These are phyloP conservation scores for Euphorbia pulcherrima DNA, from an alignment of 345 rosid genomes.

Conservation along the genomic window DNA sequence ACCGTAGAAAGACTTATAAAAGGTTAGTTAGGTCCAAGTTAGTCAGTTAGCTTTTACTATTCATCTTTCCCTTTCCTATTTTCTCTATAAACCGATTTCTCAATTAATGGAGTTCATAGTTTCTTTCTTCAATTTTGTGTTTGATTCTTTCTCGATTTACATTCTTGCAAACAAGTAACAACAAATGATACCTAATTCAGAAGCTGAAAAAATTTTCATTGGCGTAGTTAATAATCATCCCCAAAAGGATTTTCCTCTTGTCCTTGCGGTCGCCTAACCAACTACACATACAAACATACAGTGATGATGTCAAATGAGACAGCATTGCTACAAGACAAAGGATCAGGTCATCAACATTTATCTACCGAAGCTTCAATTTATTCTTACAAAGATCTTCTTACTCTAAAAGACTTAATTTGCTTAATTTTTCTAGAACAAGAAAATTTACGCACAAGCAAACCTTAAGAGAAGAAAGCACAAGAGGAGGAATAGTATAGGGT, in stretches of 20 bases:
- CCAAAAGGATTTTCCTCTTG: constrained; percentile 97
- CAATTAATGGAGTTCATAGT: too few species aligned
- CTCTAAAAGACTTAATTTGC: neutral
- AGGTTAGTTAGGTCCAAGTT: too few species aligned
- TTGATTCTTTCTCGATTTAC: too few species aligned
- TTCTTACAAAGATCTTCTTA: too few species aligned
- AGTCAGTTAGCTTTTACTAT: too few species aligned
- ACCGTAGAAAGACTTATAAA: too few species aligned
- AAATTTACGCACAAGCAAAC: constrained; percentile 39
- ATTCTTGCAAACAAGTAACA: neutral
- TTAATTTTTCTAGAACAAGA: neutral
- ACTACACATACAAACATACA: constrained; percentile 35
- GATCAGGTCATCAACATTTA: neutral
- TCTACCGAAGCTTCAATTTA: neutral
- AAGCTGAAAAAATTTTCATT: constrained; percentile 85
- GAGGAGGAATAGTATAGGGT: constrained; percentile 89
- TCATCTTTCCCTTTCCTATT: too few species aligned
- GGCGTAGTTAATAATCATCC: constrained; percentile 68
- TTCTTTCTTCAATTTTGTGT: too few species aligned
- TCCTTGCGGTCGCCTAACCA: constrained; percentile 77
- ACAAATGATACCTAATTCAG: constrained; percentile 58
- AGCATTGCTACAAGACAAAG: neutral
- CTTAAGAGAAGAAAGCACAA: constrained; percentile 81
- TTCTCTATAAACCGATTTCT: too few species aligned
- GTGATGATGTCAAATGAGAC: constrained; percentile 3